A percentile compares a stretch with the other conserved stretches of the same genome.
These are phyloP conservation scores for Pichia sorboxylosa DNA, from an alignment of 1,139 yeast genomes.

Conservation along the genomic window DNA sequence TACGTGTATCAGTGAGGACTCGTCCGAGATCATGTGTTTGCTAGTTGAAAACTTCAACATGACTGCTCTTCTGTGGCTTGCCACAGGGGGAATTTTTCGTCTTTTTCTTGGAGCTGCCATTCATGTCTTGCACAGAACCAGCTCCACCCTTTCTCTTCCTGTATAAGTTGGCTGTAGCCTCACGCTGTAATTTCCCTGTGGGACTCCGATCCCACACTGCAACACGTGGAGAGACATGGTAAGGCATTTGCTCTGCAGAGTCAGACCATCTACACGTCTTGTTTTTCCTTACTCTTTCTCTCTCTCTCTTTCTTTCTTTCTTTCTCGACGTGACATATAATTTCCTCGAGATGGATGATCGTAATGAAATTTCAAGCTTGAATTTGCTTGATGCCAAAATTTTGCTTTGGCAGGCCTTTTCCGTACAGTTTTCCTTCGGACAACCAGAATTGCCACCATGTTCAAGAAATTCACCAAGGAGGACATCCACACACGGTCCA, in stretches of 20 bases:
- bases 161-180: too few species aligned
- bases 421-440: not conserved
- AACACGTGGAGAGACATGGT: too few species aligned
- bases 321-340: too few species aligned
- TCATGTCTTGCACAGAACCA: constrained; percentile 5
- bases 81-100: constrained; percentile 59
- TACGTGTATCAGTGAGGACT: constrained; percentile 99
- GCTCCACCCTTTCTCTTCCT: too few species aligned
- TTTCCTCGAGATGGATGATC: not conserved
- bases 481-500: constrained; percentile 81
- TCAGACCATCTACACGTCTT: too few species aligned
- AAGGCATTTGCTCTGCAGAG: too few species aligned
- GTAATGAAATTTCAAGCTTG: not conserved
- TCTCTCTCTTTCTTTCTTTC: too few species aligned
- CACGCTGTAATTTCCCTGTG: too few species aligned
- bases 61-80: constrained; percentile 72
- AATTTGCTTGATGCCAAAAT: too few species aligned
- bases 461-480: constrained; percentile 70
- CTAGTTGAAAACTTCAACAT: constrained; percentile 99
- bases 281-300: too few species aligned
- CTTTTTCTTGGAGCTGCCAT: constrained; percentile 1
- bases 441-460: constrained; percentile 26
- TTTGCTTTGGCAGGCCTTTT: too few species aligned
- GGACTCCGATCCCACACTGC: too few species aligned
- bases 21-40: constrained; percentile 99